Evolutionary conservation across 2,329 filamentous ascomycete species (phyloP), one percentile per base, ranked within the genome.

Genomic region (Aulographum hederae): DNA sequence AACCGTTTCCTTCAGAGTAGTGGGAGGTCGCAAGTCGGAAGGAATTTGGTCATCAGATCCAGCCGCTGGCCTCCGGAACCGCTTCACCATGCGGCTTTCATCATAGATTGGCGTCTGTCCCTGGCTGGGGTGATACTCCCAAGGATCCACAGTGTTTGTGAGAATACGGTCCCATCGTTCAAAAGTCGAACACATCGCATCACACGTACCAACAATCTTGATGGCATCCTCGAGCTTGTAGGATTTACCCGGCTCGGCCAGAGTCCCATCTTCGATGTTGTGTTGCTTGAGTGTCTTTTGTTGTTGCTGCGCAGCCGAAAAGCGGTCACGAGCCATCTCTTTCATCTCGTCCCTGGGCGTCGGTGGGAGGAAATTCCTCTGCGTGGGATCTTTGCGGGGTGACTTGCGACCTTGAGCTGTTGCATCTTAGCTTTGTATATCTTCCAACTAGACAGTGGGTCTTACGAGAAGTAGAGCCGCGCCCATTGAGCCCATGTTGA

Each of bases 111-210:
- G 8, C n/a, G 8, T 25, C 8, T 25, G 28, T 37, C 26, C 37
- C 37, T 28, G 27, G 10, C 10, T 28, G 13, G 46, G 52, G 30
- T 50, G 71, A 67, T 54, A 61, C 67, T 58, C 76, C 71, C 37
- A 63, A 61, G 34, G 57, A 57, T 50, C 69, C 68, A 17, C 73
- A 63, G 50, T 73, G 69, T 31, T 69, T 66, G 44, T 73, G 65
- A 28, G 67, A 30, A 73, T 69, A 25, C 71, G 60, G 40, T 72
- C 63, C 27, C 73, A 62, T 27, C 70, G 53, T 51, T 76, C 71
- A 35, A 59, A 72, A 38, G 73, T 67, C 2, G 71, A 65, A 43
- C 71, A 76, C 69, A 75, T 74, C 39, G 67, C 64, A 25, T 60
- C 61, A 47, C 71, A 75, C 31, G 63, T 68, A 31, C 69, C 71